Evolutionary conservation across 805 yeast genomes (phyloP), one percentile per base, ranked within the genome.

Genomic region (Spathaspora boniae): DNA sequence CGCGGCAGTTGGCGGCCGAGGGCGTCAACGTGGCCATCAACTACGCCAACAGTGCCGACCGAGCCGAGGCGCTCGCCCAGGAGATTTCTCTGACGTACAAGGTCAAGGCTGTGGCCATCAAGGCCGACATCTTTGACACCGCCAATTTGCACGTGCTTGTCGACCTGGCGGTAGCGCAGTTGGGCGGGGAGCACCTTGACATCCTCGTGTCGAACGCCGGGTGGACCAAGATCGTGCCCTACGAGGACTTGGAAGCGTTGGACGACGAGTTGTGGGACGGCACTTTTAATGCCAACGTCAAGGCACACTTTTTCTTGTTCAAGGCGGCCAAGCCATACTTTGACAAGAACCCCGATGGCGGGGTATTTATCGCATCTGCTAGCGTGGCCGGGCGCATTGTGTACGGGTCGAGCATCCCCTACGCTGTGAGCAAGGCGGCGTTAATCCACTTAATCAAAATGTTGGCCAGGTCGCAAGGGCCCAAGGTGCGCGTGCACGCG

Each of bases 161-260:
- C 3, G 51, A 47, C 11, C 16, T 14, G 26, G 51, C 60, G 4
- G 48, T 48, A 9, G 45, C 33, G 16, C 42, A 43, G 15, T 48
- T 58, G 18, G 59, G 58, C 7, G 38, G 50, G 11, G n/a, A n/a
- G n/a, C n/a, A n/a, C n/a, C 44, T 68, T 12, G 67, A 64, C 37
- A 65, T 68, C 19, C 64, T 61, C 16, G 46, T 62, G 9, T 60
- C 66, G 9, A 62, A 62, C 40, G 65, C 62, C 6, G 67, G 67
- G 3, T 62, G 65, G 63, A 62, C 68, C 9, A 50, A 58, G 33
- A 43, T 56, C 26, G 45, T 57, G 11, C 54, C 62, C 9, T 50
- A 50, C 37, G 46, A 48, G 11, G 59, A 60, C 33, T 41, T 62
- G 26, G 62, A 58, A 33, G 47, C 43, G 4, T 43, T 55, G 9